Evolutionary conservation across 2,329 filamentous ascomycete genomes (phyloP).

Genomic region (Sphaerulina musiva): DNA sequence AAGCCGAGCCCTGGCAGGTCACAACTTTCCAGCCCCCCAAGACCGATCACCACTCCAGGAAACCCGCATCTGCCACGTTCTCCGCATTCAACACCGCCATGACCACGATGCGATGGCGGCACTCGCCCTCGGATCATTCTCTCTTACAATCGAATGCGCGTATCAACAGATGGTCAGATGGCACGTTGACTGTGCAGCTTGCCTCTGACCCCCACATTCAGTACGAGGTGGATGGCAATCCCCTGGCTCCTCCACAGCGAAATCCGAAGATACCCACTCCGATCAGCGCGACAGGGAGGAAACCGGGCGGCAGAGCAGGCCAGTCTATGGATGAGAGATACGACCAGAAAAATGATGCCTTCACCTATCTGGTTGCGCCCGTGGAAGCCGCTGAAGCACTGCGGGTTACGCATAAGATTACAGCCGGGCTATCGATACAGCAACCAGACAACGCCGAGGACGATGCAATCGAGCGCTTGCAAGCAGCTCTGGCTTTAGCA

Average conservation of each 20-base stretch:
- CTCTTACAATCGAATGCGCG: slow-evolving; percentile 68
- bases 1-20: slow-evolving; percentile 60
- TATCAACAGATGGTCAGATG: slow-evolving; percentile 72
- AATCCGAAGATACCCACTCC: slow-evolving; percentile 47
- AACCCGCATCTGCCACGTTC: slow-evolving; percentile 44
- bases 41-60: slow-evolving; percentile 50
- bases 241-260: slow-evolving; percentile 55
- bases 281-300: slow-evolving; percentile 30
- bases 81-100: slow-evolving; percentile 59
- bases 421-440: slow-evolving; percentile 62
- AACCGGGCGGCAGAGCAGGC: slow-evolving; percentile 32
- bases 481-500: slow-evolving; percentile 59
- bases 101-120: slow-evolving; percentile 63
- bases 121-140: slow-evolving; percentile 57
- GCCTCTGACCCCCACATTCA: slow-evolving; percentile 62
- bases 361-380: slow-evolving; percentile 69
- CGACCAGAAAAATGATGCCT: slow-evolving; percentile 61
- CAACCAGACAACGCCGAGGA: slow-evolving; percentile 64
- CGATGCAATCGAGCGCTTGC: slow-evolving; percentile 62
- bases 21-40: slow-evolving; percentile 60
- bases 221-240: slow-evolving; percentile 66
- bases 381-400: slow-evolving; percentile 62
- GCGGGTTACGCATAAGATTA: slow-evolving; percentile 68
- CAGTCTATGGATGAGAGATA: slow-evolving; percentile 47
- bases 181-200: slow-evolving; percentile 67